A percentile compares a stretch with the other conserved stretches of the same genome.
phyloP scores from a whole-genome alignment of 805 yeast species.

The Pichia californica region DNA sequence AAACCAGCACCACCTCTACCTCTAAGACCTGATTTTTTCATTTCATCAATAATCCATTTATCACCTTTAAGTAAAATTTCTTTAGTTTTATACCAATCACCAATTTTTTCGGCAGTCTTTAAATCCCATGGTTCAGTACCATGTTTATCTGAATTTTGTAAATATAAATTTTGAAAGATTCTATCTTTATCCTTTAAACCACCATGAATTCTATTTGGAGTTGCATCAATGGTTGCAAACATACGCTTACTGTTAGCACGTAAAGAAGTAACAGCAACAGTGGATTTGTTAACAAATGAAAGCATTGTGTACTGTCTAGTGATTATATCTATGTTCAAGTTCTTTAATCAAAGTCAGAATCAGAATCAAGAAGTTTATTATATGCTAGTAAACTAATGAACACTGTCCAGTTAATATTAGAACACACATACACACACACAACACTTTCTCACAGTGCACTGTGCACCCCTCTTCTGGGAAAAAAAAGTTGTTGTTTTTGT shows the following conservation, averaged over 20 bases:
- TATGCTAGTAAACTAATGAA: too few relatives aligned
- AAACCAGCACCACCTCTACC: constrained; percentile 95
- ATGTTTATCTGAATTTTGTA: constrained; percentile 43
- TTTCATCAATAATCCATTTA: constrained; percentile 84
- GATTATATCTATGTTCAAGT: too few relatives aligned
- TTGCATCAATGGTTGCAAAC: constrained; percentile 41
- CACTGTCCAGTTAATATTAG: too few relatives aligned
- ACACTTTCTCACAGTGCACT: too few relatives aligned
- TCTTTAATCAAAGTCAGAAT: too few relatives aligned
- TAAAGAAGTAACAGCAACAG: not conserved
- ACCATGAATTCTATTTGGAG: constrained; percentile 54
- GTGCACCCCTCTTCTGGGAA: too few relatives aligned
- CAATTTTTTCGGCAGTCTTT: constrained; percentile 68
- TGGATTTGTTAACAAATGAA: constrained; percentile 3
- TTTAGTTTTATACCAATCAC: constrained; percentile 90
- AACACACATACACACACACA: too few relatives aligned
- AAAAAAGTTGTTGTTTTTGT: not conserved
- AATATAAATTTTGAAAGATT: constrained; percentile 76
- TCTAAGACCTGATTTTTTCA: constrained; percentile 76
- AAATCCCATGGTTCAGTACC: constrained; percentile 54
- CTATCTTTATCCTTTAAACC: constrained; percentile 79
- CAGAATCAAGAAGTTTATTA: too few relatives aligned
- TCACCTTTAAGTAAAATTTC: constrained; percentile 80
- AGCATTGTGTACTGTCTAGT: constrained; percentile 12
- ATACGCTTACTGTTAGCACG: constrained; percentile 9